These are phyloP conservation scores for Daucus carota DNA, from an alignment of 129 eudicot species.

Conservation along the genomic window DNA sequence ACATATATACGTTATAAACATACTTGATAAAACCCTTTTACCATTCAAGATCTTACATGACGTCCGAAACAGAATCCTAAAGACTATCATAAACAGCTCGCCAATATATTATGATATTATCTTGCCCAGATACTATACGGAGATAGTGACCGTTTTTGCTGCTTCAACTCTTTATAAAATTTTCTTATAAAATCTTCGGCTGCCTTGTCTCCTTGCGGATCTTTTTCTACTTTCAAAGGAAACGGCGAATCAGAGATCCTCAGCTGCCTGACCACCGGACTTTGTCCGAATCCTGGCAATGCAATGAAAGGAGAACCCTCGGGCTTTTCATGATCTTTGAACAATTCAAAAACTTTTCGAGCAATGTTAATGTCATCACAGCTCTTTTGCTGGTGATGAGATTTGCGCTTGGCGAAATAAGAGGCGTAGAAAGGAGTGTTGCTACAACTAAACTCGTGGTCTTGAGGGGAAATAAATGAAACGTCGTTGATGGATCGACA, in stretches of 20 bases:
- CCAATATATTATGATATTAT: not conserved
- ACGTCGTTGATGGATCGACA: slow-evolving; percentile 18
- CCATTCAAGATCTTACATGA: no score
- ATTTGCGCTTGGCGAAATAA: slow-evolving; percentile 12
- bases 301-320: slow-evolving; percentile 16
- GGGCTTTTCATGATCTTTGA: no score
- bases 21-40: no score
- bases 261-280: slow-evolving; percentile 18
- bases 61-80: not conserved
- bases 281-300: slow-evolving; percentile 20
- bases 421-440: slow-evolving; percentile 22
- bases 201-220: slow-evolving; percentile 18
- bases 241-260: slow-evolving; percentile 31
- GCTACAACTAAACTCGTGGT: slow-evolving; percentile 34
- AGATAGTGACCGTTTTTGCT: slow-evolving; percentile 18
- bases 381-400: slow-evolving; percentile 3
- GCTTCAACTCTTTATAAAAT: slow-evolving; percentile 23
- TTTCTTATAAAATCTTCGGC: slow-evolving; percentile 24
- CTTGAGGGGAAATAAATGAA: slow-evolving; percentile 12
- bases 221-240: slow-evolving; percentile 20
- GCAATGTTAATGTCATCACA: slow-evolving; percentile 19
- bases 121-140: slow-evolving; percentile 15
- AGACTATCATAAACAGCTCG: not conserved
- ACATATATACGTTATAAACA: no score
- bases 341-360: not conserved